Conservation (phyloP, 441 rosid genomes). For the Dalechampia spathulata region DNA sequence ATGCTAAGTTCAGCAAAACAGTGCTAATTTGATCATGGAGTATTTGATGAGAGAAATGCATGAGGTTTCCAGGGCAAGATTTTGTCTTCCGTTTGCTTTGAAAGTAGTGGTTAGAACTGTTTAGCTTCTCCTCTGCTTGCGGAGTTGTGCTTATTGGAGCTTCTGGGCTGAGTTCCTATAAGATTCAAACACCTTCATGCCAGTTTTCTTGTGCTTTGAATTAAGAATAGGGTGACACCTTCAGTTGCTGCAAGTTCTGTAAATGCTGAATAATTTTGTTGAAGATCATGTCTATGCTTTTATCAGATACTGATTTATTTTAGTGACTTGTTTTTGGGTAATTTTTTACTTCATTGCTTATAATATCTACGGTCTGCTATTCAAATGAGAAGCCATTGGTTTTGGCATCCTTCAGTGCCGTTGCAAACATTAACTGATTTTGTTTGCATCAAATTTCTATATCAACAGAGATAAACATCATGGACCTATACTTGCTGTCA, state of each 20-base stretch:
- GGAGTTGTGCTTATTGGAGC: neutral
- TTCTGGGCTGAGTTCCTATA: neutral
- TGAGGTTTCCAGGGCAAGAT: neutral
- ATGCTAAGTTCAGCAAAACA: neutral
- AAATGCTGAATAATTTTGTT: neutral
- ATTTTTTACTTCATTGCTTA: no score
- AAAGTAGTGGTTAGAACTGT: neutral
- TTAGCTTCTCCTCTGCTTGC: no score
- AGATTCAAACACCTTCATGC: neutral
- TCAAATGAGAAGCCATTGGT: no score
- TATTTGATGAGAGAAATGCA: neutral
- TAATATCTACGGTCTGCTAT: neutral
- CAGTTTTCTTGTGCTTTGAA: no score
- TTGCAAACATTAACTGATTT: slow-evolving; percentile 15
- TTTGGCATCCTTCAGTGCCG: no score
- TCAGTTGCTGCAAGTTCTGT: neutral
- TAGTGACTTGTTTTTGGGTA: no score
- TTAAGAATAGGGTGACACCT: no score
- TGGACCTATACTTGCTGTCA: slow-evolving; percentile 77
- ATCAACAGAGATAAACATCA: slow-evolving; percentile 64
- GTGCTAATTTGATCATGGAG: neutral
- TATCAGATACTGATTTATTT: no score
- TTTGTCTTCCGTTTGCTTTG: neutral
- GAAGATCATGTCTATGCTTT: no score
- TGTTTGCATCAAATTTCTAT: slow-evolving; percentile 14